These are phyloP conservation scores for Coemansia sp. DNA, from an alignment of 192 early-diverging fungal species.

Conservation along the genomic window DNA sequence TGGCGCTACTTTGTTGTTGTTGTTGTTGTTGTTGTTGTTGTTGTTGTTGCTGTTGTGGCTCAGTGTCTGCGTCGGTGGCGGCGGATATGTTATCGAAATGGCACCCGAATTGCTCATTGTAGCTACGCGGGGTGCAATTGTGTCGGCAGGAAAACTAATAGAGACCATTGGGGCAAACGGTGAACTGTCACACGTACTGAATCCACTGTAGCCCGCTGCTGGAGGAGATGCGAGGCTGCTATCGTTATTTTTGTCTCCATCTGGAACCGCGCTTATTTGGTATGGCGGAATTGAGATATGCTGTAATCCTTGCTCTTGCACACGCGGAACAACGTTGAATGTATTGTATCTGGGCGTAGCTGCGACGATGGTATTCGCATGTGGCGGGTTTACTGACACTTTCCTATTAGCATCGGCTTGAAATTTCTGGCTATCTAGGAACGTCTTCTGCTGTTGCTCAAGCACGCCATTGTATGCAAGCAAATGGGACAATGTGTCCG, in stretches of 20 bases:
- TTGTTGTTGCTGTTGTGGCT: no score
- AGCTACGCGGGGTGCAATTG: neutral
- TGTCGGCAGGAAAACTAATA: neutral
- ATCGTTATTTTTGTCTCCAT: neutral
- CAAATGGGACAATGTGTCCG: slow-evolving; percentile 16
- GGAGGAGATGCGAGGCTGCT: neutral
- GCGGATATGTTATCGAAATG: neutral
- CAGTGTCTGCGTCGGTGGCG: neutral
- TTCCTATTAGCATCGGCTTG: neutral
- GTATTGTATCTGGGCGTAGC: neutral
- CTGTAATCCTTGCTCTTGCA: neutral
- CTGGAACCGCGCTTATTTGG: neutral
- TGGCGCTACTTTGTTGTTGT: no score
- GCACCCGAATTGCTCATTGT: neutral
- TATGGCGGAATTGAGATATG: neutral
- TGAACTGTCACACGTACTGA: neutral
- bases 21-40: no score
- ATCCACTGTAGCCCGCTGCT: neutral
- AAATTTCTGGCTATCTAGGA: neutral
- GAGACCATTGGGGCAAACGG: neutral
- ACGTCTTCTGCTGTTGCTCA: slow-evolving; percentile 5
- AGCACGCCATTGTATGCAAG: slow-evolving; percentile 11
- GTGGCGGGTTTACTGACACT: neutral
- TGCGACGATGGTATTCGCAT: neutral
- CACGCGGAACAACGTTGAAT: neutral